These are phyloP conservation scores for Crotalaria pallida DNA, from an alignment of 306 rosid species.

Conservation along the genomic window DNA sequence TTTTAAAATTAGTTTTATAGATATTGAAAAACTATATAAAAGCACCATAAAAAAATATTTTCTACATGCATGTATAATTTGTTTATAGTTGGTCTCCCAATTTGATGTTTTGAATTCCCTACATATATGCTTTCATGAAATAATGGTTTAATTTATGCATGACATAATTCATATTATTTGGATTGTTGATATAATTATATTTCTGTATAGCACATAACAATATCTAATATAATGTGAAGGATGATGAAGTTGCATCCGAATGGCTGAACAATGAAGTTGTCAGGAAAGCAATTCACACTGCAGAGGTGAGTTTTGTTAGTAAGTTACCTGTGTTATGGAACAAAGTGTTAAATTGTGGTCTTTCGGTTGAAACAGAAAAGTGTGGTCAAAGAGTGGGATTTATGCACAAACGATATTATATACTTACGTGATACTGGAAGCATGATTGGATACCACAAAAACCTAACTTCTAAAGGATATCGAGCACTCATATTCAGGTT, in stretches of 20 bases:
- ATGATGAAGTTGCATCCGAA: slow-evolving; percentile 51
- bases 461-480: slow-evolving; percentile 54
- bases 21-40: no score
- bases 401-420: slow-evolving; percentile 30
- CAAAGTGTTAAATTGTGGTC: background rate
- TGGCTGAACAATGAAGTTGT: slow-evolving; percentile 60
- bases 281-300: slow-evolving; percentile 56
- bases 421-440: slow-evolving; percentile 53
- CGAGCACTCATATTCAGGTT: slow-evolving; percentile 64
- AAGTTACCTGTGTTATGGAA: background rate
- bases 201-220: background rate
- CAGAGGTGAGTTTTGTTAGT: slow-evolving; percentile 34
- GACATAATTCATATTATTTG: no score
- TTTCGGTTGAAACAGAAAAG: slow-evolving; percentile 25
- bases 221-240: slow-evolving; percentile 24
- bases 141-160: background rate
- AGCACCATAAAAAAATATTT: no score
- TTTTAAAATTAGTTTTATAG: no score
- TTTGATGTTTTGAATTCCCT: no score
- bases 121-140: background rate
- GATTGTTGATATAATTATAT: background rate
- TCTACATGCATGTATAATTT: no score
- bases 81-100: no score
- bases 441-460: slow-evolving; percentile 58
- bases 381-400: slow-evolving; percentile 40